Base-by-base conservation (phyloP, 331 rosid genomes). In the Quercus tomentella region DNA sequence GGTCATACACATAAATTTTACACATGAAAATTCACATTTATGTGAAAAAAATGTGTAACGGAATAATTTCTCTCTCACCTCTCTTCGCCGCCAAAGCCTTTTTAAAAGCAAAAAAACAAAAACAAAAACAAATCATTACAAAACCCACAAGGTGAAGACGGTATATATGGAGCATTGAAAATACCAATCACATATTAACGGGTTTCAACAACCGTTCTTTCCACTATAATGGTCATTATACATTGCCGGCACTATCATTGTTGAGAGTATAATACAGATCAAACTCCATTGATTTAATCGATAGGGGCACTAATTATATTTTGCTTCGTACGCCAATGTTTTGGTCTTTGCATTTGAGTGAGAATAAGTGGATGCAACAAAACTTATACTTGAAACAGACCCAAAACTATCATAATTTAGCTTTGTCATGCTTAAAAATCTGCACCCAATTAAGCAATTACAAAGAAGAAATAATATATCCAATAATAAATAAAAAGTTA, bases 221-320 rank as follows among this genome's bases (percentile, higher is more conserved):
- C 77, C 75, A 70, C 35, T 37, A 73, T 66, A 61, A 83, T 56
- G 21, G 75, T 60, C 73, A 79, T 76, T 54, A 70, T 76, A 75
- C 51, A 20, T 45, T 14, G 33, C 79, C 76, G 33, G 60, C 69
- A 76, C 28, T 80, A 73, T 69, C 45, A 73, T 84, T 75, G 77
- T 51, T 77, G 79, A 79, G 86, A 81, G 54, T 18, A 84, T 80
- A 74, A 86, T 84, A 57, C 41, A 57, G 37, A 37, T 21, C 77
- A n/a, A 75, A 76, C 80, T 49, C 18, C 54, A 12, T 49, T 14
- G 72, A 86, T 79, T 77, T 56, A 71, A 77, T 55, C 23, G 45
- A 51, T 7, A 18, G 33, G 14, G 33, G 18, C 8, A 26, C 55
- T 58, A 80, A 54, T 67, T 72, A 33, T 57, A 66, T 51, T 66